A percentile compares a stretch with the other conserved stretches of the same genome.
phyloP scores from a whole-genome alignment of 331 rosid genomes.

The Quercus lobata region DNA sequence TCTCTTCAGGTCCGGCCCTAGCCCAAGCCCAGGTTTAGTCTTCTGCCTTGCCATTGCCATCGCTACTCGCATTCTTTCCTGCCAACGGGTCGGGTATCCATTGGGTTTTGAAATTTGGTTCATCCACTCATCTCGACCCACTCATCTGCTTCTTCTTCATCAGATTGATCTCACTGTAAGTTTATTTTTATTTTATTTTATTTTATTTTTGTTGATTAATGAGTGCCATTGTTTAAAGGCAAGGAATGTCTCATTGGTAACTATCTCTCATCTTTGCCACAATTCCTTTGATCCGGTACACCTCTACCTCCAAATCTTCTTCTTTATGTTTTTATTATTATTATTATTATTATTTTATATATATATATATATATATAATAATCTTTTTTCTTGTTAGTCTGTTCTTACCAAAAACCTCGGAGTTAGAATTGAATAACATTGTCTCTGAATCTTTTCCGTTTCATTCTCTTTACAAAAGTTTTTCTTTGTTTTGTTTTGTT shows the following conservation, averaged over 20 bases:
- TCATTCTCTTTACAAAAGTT: neutral
- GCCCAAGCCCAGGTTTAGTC: too few species aligned
- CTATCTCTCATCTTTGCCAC: slow-evolving; percentile 10
- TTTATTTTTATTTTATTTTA: too few species aligned
- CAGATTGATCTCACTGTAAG: too few species aligned
- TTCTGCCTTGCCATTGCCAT: too few species aligned
- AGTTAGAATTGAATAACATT: neutral
- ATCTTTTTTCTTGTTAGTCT: neutral
- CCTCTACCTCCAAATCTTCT: slow-evolving; percentile 14
- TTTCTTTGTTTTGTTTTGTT: neutral
- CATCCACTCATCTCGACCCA: too few species aligned
- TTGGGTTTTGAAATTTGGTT: too few species aligned
- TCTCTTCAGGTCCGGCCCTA: too few species aligned
- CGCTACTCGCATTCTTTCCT: too few species aligned
- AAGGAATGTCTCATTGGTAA: slow-evolving; percentile 69
- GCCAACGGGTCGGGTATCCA: rapidly evolving
- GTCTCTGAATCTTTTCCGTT: neutral
- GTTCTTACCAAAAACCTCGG: neutral
- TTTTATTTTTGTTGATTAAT: too few species aligned
- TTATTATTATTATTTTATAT: too few species aligned
- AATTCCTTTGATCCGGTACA: slow-evolving; percentile 43
- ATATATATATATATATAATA: neutral
- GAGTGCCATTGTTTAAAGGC: slow-evolving; percentile 46
- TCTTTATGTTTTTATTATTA: neutral
- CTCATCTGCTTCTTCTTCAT: too few species aligned